phyloP scores from a whole-genome alignment of 2,329 filamentous ascomycete species.

The Stemphylium vesicarium region DNA sequence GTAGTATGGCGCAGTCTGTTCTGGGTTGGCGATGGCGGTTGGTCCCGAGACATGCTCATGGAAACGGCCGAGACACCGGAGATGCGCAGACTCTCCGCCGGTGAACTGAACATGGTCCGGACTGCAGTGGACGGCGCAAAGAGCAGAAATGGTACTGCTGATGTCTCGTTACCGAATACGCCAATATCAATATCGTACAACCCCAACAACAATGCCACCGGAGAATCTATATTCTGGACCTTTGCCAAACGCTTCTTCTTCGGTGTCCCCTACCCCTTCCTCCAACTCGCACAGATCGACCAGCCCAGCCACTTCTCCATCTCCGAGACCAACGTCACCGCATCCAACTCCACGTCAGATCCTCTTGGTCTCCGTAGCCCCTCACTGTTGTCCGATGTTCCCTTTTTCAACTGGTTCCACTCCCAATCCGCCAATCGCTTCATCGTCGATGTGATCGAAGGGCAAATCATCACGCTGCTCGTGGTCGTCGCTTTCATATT shows the following conservation, averaged over 20 bases:
- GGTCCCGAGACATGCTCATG: conserved; percentile 55
- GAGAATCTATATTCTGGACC: conserved; percentile 55
- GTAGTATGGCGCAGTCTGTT: conserved; percentile 93
- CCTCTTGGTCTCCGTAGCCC: conserved; percentile 34
- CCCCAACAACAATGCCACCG: conserved; percentile 45
- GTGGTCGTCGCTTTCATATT: conserved; percentile 95
- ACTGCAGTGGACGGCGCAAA: conserved; percentile 28
- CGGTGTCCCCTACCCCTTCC: conserved; percentile 33
- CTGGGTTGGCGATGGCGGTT: conserved; percentile 86
- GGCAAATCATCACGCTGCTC: conserved; percentile 88
- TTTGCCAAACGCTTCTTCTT: conserved; percentile 54
- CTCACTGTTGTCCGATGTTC: conserved; percentile 63
- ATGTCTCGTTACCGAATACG: conserved; percentile 36
- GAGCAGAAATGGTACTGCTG: conserved; percentile 24
- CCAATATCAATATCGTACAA: conserved; percentile 50
- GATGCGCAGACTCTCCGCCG: conserved; percentile 2
- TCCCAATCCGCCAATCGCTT: conserved; percentile 76
- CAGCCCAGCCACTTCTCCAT: conserved; percentile 28
- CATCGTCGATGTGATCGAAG: conserved; percentile 84
- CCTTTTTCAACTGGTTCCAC: conserved; percentile 57
- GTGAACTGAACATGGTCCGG: conserved; percentile 27
- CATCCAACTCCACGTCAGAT: conserved; percentile 36
- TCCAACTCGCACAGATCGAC: conserved; percentile 28
- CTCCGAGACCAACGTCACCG: conserved; percentile 29
- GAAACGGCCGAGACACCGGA: conserved; percentile 14